Conservation (phyloP, 2,329 filamentous ascomycete species). For the Hymenoscyphus fructigenus region DNA sequence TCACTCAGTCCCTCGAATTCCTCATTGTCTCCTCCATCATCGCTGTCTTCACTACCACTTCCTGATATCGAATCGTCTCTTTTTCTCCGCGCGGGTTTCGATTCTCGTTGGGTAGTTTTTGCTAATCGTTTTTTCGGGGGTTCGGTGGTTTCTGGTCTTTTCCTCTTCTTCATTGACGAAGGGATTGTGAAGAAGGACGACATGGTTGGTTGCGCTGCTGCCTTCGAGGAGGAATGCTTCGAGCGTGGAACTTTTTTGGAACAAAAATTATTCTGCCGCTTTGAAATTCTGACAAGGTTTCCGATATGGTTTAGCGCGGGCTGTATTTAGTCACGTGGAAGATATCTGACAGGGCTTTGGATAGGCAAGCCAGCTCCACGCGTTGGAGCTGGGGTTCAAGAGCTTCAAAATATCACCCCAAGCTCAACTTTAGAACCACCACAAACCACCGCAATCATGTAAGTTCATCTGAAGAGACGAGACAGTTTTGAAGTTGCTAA, state of each 20-base stretch:
- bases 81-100: conserved; percentile 47
- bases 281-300: not conserved
- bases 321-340: not conserved
- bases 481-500: conserved; percentile 14
- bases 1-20: conserved; percentile 42
- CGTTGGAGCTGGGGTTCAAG: conserved; percentile 29
- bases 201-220: conserved; percentile 51
- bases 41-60: conserved; percentile 78
- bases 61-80: conserved; percentile 75
- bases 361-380: conserved; percentile 31
- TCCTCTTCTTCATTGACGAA: conserved; percentile 85
- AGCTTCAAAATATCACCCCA: conserved; percentile 26
- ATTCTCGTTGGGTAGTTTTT: conserved; percentile 26
- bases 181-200: conserved; percentile 95
- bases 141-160: conserved; percentile 60
- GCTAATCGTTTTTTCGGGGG: conserved; percentile 59
- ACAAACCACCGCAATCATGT: conserved; percentile 31
- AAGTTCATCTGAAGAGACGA: conserved; percentile 10
- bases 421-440: conserved; percentile 21
- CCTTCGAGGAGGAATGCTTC: not conserved
- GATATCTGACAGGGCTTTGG: conserved; percentile 13
- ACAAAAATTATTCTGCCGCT: conserved; percentile 17
- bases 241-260: not conserved
- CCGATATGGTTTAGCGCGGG: conserved; percentile 12
- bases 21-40: conserved; percentile 56